Percentiles rank a stretch among this genome's conserved stretches.
Conservation (phyloP, 2,329 filamentous ascomycete genomes). For the Cercospora sp. region DNA sequence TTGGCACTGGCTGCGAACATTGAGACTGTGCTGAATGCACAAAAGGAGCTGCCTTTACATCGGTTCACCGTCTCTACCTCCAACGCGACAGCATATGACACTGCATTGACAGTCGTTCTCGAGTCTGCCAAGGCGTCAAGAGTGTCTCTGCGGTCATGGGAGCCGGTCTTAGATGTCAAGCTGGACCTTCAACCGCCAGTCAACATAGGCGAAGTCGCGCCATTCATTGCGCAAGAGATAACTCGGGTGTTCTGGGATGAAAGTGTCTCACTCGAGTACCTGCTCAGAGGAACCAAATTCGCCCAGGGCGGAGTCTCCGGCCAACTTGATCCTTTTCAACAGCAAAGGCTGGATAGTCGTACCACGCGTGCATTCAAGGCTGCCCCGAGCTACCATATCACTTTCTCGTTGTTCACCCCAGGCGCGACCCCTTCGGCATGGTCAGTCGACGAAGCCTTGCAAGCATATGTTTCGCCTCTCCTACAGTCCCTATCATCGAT, state of each 20-base stretch:
- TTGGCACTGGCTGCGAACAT: slow-evolving; percentile 74
- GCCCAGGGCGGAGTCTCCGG: slow-evolving; percentile 29
- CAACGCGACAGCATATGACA: slow-evolving; percentile 41
- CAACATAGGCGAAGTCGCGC: slow-evolving; percentile 67
- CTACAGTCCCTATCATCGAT: slow-evolving; percentile 77
- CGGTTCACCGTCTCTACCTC: slow-evolving; percentile 64
- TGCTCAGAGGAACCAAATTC: slow-evolving; percentile 36
- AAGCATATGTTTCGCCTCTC: slow-evolving; percentile 78
- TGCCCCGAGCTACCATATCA: slow-evolving; percentile 89
- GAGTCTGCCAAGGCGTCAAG: neutral
- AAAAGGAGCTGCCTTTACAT: slow-evolving; percentile 83
- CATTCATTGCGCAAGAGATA: slow-evolving; percentile 76
- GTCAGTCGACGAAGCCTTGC: slow-evolving; percentile 82
- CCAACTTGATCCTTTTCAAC: slow-evolving; percentile 35
- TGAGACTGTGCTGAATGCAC: slow-evolving; percentile 80
- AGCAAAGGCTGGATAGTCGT: slow-evolving; percentile 60
- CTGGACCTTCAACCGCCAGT: slow-evolving; percentile 69
- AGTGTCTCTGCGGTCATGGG: slow-evolving; percentile 61
- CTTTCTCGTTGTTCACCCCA: slow-evolving; percentile 90
- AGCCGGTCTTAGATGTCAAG: slow-evolving; percentile 71
- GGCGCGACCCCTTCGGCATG: slow-evolving; percentile 77
- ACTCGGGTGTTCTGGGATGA: slow-evolving; percentile 82
- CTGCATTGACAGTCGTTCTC: slow-evolving; percentile 63
- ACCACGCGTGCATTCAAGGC: slow-evolving; percentile 87
- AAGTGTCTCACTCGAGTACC: slow-evolving; percentile 68